Evolutionary conservation across 2,329 filamentous ascomycete genomes (phyloP).

Genomic region (Aspergillus flavus): DNA sequence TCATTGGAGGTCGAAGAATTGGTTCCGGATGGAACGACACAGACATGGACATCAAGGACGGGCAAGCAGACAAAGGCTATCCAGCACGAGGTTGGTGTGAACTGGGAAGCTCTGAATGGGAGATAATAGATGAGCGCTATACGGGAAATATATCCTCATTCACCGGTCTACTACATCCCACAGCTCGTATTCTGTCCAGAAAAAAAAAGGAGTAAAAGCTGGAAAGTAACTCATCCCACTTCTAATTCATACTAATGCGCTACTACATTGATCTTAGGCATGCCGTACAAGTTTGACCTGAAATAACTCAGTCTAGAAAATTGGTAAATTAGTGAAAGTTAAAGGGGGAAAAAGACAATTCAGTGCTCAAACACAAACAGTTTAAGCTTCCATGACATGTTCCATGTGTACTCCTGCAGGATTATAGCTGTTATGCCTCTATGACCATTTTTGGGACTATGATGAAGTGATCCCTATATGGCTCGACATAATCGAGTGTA

Average conservation of each 20-base stretch:
- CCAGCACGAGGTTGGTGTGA: background rate
- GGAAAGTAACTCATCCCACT: no score
- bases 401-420: background rate
- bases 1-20: background rate
- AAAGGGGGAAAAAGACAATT: background rate
- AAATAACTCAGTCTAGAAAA: background rate
- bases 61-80: background rate
- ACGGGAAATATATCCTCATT: no score
- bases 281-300: background rate
- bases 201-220: no score
- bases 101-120: background rate
- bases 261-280: background rate
- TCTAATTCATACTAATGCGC: no score
- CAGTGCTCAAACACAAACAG: background rate
- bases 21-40: background rate
- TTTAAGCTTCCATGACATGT: background rate
- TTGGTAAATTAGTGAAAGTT: background rate
- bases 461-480: background rate
- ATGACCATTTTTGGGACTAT: background rate
- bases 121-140: background rate
- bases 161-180: no score
- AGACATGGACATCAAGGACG: background rate
- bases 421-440: background rate
- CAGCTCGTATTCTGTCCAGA: no score
- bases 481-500: background rate